Evolutionary conservation across 805 yeast species (phyloP).

Genomic region (Kurtzmaniella fragi): DNA sequence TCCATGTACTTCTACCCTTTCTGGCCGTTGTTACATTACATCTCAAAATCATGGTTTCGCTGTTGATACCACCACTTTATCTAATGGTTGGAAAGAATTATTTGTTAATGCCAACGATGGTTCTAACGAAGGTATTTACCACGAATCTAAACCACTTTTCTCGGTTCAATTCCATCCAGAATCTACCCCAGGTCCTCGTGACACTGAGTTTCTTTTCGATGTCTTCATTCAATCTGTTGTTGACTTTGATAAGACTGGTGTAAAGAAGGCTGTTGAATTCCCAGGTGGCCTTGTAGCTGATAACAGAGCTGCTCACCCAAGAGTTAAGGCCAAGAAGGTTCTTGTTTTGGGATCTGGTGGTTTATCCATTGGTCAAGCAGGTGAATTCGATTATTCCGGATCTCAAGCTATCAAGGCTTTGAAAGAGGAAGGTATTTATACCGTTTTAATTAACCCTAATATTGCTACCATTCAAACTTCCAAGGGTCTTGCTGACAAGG

Average conservation of each 20-base stretch:
- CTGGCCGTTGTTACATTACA: constrained; percentile 95
- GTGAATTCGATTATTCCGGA: constrained; percentile 98
- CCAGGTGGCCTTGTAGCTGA: constrained; percentile 85
- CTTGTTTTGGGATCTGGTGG: constrained; percentile 97
- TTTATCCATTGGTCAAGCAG: constrained; percentile 97
- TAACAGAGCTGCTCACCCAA: constrained; percentile 71
- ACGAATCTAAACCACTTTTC: constrained; percentile 80
- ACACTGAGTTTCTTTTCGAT: constrained; percentile 95
- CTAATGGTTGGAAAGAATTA: constrained; percentile 84
- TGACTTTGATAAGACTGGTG: constrained; percentile 54
- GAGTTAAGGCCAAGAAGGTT: constrained; percentile 82
- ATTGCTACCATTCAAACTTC: constrained; percentile 98
- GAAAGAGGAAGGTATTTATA: constrained; percentile 96
- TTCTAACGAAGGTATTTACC: constrained; percentile 97
- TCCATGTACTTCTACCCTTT: constrained; percentile 84
- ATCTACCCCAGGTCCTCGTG: constrained; percentile 98
- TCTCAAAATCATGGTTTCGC: constrained; percentile 99
- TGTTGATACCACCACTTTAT: constrained; percentile 75
- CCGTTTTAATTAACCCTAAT: constrained; percentile 93
- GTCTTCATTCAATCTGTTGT: constrained; percentile 80
- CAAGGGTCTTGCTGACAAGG: constrained; percentile 96
- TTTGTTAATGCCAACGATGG: constrained; percentile 96
- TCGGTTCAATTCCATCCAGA: constrained; percentile 99
- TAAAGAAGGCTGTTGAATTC: constrained; percentile 70
- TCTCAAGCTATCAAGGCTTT: constrained; percentile 98